phyloP scores from a whole-genome alignment of 164 flowering plant genomes.

The Euptelea pleiosperma region DNA sequence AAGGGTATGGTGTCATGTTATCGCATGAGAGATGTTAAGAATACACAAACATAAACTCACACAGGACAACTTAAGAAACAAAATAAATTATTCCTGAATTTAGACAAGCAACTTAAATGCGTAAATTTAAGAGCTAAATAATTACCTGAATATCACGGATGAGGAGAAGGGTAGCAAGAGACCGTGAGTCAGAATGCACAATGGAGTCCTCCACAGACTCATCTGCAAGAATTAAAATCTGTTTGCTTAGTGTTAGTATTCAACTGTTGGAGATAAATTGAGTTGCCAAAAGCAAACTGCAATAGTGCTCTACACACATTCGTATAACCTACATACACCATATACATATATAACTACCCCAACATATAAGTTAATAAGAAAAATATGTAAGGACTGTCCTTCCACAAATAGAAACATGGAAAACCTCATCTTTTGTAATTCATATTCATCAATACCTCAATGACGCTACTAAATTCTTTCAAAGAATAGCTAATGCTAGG shows the following conservation, averaged over 20 bases:
- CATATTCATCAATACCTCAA: no score
- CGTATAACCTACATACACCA: neutral
- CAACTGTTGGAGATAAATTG: constrained; percentile 12
- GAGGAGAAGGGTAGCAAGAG: constrained; percentile 93
- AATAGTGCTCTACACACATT: neutral
- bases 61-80: neutral
- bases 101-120: neutral
- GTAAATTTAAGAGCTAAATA: neutral
- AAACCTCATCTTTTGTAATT: no score
- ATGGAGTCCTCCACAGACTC: constrained; percentile 88
- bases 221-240: constrained; percentile 98
- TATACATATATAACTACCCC: no score
- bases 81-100: neutral
- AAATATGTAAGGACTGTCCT: neutral
- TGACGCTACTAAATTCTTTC: no score
- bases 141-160: constrained; percentile 91
- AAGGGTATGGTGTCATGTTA: neutral
- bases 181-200: constrained; percentile 91
- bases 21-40: neutral
- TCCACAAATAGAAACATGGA: neutral
- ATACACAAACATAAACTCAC: neutral
- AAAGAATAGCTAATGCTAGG: no score
- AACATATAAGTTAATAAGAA: no score
- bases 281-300: neutral
- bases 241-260: constrained; percentile 55